Base-by-base conservation (phyloP, 1,139 yeast species). In the Scheffersomyces illinoinensis region DNA sequence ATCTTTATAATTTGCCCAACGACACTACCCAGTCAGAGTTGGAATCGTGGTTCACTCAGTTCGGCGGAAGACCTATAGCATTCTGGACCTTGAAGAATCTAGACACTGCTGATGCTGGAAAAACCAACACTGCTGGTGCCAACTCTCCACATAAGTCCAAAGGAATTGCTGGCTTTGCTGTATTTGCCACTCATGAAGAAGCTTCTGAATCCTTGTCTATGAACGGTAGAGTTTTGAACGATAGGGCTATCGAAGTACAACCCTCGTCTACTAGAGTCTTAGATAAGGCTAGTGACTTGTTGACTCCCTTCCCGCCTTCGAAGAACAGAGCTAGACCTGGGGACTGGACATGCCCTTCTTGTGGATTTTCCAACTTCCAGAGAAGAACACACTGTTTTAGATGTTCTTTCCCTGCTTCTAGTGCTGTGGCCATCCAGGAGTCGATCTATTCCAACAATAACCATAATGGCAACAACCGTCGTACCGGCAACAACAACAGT, bases 261-360 rank as follows among this genome's bases (percentile, higher is more conserved):
- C 97, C 98, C 0, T 91, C 97, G 1, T 88, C 96, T 50, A 83
- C 88, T 2, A 76, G 83, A 52, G 91, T 93, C 1, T 77, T 93
- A 58, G 97, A 91, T 64, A 84, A 86, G 61, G 97, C 97, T 0
- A 88, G 86, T 64, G 96, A 90, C 51, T 84, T 93, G 56, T 78
- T 93, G 59, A 83, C 91, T 0, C 91, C 96, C 10, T 93, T 93
- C 73, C 97, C 97, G 17, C 88, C 93, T 26, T 88, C 91, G 55
- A 93, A 93, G 68, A 93, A 93, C 72, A 84, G 96, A 66, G 97
- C 97, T 24, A 83, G 98, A 69, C 98, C 98, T 0, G 98, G 98
- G 24, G 98, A 93, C 71, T 93, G 98, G 98, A 91, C 91, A 7
- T 93, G 98, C 75, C 97, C 97, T 19, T 88, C 95, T 6, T 93